Base-by-base conservation (phyloP, 2,329 filamentous ascomycete species). In the Cercospora zeae-maydis region DNA sequence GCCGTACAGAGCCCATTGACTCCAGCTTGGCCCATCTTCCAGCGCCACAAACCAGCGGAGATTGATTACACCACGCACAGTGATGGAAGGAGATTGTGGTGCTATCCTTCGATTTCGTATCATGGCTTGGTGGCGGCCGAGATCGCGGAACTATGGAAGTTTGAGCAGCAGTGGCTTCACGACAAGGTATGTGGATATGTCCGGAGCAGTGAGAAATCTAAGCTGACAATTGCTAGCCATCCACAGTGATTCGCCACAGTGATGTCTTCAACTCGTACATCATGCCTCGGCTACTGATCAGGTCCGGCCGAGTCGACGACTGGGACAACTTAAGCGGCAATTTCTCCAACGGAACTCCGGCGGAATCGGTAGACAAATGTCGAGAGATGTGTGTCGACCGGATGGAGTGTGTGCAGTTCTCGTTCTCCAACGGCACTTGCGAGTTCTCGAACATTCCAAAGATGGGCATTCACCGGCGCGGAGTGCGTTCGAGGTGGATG, bases 11-110 rank as follows among this genome's bases (percentile, higher is more conserved):
- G 65, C 1, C 49, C 45, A 2, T 58, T 71, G 5, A 67, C 61
- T 2, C 51, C 65, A 33, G 68, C 69, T 5, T 72, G 66, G 66
- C 71, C 71, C 2, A 67, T 70, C 5, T 67, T 69, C 39, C 71
- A 72, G 45, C 62, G 64, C 8, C 61, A 78, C 57, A 75, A 73
- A 13, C 77, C 77, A 68, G 75, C 59, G 72, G 78, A 63, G 72
- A 73, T 14, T 59, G 68, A 47, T 71, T 76, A 78, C 9, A 75
- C 75, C 19, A 77, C 72, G 70, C 75, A 71, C 1, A 57, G 24
- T 39, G 59, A 56, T 16, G 61, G 55, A 10, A 53, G 61, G 31
- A 63, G 66, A 14, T 47, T 66, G 10, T 72, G 72, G 72, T 74
- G 72, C 59, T 69, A 64, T 59, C 70, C 71, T n/a, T 65, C 69